Evolutionary conservation across 805 yeast genomes (phyloP).

Genomic region (Myxozyma sirexii): DNA sequence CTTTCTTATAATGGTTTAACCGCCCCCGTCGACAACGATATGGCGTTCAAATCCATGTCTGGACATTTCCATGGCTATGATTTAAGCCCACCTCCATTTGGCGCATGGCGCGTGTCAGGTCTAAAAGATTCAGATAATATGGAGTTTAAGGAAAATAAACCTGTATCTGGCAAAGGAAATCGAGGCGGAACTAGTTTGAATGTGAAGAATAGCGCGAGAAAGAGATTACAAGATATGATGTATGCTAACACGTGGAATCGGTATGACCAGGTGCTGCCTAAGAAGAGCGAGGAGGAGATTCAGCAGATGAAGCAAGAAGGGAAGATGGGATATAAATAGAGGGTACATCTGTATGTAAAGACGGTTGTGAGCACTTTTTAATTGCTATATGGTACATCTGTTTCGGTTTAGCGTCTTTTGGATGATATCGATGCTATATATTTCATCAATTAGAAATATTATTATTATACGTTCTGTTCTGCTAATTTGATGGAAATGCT

Average conservation of each 20-base stretch:
- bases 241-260: constrained; percentile 8
- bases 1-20: constrained; percentile 18
- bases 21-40: constrained; percentile 25
- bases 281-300: background rate
- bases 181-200: constrained; percentile 11
- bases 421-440: no score
- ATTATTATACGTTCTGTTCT: no score
- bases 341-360: background rate
- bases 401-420: no score
- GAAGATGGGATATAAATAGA: constrained; percentile 1
- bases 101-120: constrained; percentile 23
- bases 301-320: background rate
- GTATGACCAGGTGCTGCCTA: background rate
- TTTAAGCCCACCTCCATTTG: constrained; percentile 17
- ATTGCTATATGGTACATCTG: no score
- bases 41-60: constrained; percentile 13
- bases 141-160: background rate
- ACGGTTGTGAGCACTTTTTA: no score
- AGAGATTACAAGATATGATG: background rate
- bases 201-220: constrained; percentile 18
- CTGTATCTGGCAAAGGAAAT: constrained; percentile 9
- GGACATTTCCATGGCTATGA: constrained; percentile 22
- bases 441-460: no score
- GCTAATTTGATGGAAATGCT: no score
- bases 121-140: constrained; percentile 19